A percentile compares a stretch with the other conserved stretches of the same genome.
Conservation (phyloP, 495 filamentous ascomycete genomes). For the Penicillium parvum region DNA sequence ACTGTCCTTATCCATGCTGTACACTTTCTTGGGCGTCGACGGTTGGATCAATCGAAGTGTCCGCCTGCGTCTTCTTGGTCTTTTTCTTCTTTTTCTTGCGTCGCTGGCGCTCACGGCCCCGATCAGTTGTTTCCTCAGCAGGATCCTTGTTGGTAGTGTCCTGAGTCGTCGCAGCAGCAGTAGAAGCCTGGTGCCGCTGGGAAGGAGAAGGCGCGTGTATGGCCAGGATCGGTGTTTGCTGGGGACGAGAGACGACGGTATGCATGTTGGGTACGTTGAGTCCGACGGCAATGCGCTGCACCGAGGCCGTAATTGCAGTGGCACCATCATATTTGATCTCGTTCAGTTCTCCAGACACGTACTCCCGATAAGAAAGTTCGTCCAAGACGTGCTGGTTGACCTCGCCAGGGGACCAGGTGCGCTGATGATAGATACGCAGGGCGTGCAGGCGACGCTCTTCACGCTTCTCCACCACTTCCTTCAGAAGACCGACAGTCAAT, state of each 20-base stretch:
- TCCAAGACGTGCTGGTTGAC: neutral
- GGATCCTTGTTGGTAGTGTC: too few relatives aligned
- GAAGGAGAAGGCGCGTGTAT: neutral
- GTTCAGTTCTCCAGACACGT: neutral
- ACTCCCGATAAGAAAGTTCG: constrained; percentile 16
- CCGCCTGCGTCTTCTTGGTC: too few relatives aligned
- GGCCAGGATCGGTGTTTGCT: neutral
- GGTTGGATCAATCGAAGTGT: too few relatives aligned
- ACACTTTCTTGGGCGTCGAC: too few relatives aligned
- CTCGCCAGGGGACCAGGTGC: neutral
- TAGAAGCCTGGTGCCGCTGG: neutral
- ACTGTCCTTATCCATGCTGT: too few relatives aligned
- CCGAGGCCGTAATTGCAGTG: neutral
- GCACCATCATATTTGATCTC: neutral
- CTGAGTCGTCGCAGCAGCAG: too few relatives aligned
- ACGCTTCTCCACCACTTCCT: constrained; percentile 21
- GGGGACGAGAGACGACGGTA: neutral
- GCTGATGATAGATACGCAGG: constrained; percentile 6
- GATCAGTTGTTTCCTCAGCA: too few relatives aligned
- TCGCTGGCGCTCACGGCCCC: too few relatives aligned
- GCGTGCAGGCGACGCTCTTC: constrained; percentile 28
- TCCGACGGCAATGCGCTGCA: constrained; percentile 5
- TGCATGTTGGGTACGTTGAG: neutral
- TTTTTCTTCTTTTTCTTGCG: too few relatives aligned
- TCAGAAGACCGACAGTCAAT: constrained; percentile 10